Percentiles rank a stretch among this genome's conserved stretches.
These are phyloP conservation scores for Grosmannia penicillata DNA, from an alignment of 2,329 filamentous ascomycete species.

Conservation along the genomic window DNA sequence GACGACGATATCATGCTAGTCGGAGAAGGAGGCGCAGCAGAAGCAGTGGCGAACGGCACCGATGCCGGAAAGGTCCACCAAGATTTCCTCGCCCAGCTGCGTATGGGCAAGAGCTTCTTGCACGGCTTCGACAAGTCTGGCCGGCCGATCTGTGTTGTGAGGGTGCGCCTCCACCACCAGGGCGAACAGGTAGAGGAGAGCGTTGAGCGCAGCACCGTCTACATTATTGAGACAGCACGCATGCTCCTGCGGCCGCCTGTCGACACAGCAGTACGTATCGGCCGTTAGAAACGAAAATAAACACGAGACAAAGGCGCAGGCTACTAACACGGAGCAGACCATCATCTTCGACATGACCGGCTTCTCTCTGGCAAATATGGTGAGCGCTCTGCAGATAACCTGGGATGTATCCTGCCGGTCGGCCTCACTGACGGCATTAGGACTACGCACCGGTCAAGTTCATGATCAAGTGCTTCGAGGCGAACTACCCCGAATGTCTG, in stretches of 20 bases:
- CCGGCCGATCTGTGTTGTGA: conserved; percentile 73
- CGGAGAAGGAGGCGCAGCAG: conserved; percentile 57
- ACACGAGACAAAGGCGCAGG: no score
- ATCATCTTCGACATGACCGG: conserved; percentile 93
- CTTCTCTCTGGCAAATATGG: conserved; percentile 92
- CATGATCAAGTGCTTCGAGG: conserved; percentile 99
- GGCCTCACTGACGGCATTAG: no score
- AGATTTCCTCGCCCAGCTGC: conserved; percentile 71
- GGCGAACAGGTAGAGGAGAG: conserved; percentile 72
- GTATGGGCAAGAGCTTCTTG: conserved; percentile 84
- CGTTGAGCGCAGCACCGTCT: conserved; percentile 82
- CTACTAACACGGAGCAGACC: conserved; percentile 44
- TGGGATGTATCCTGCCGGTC: no score
- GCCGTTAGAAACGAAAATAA: no score
- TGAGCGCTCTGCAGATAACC: conserved; percentile 23
- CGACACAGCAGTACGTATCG: conserved; percentile 69
- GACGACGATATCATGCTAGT: conserved; percentile 74
- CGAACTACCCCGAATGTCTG: conserved; percentile 90
- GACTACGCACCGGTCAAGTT: conserved; percentile 96
- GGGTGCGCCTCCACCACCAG: conserved; percentile 66
- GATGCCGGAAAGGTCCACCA: conserved; percentile 49
- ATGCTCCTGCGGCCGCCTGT: conserved; percentile 65
- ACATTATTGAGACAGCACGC: conserved; percentile 85
- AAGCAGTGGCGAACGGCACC: conserved; percentile 39
- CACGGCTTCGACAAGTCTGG: conserved; percentile 77